Evolutionary conservation across 164 flowering plant species (phyloP).

Genomic region (Vitis cinerea): DNA sequence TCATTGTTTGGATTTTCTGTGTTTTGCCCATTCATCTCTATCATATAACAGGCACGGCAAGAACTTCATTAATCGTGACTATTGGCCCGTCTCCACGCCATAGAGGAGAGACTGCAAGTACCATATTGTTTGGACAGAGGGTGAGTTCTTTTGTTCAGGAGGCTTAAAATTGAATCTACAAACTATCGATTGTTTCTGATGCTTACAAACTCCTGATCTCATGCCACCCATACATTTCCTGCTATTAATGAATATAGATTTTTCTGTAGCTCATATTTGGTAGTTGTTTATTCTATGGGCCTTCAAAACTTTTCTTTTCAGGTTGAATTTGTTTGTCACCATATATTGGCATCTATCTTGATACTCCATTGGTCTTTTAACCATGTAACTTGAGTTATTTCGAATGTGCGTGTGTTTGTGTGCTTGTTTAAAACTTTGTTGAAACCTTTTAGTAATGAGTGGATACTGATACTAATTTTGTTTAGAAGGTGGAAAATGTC

Average conservation of each 20-base stretch:
- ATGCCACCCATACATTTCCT: not conserved
- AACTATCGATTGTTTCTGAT: not conserved
- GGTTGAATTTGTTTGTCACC: too few relatives aligned
- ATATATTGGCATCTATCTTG: too few relatives aligned
- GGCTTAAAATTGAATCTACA: not conserved
- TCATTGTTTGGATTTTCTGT: not conserved
- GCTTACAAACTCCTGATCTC: not conserved
- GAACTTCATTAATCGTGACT: conserved; percentile 72
- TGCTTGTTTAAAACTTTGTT: too few relatives aligned
- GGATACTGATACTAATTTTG: not conserved
- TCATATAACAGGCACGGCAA: conserved; percentile 56
- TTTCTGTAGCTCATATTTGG: not conserved
- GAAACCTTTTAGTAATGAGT: too few relatives aligned
- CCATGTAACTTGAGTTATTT: too few relatives aligned
- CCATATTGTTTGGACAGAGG: conserved; percentile 80
- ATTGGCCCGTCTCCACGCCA: conserved; percentile 82
- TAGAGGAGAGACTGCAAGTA: conserved; percentile 76
- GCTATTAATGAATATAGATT: not conserved
- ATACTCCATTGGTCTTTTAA: too few relatives aligned
- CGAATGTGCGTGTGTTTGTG: too few relatives aligned
- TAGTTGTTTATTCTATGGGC: too few relatives aligned
- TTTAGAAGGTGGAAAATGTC: not conserved
- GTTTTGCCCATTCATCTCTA: not conserved
- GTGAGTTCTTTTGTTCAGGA: conserved; percentile 31
- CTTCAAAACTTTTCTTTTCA: too few relatives aligned